These are phyloP conservation scores for Suillus tomentosus DNA, from an alignment of 768 basidiomycete genomes.

Conservation along the genomic window DNA sequence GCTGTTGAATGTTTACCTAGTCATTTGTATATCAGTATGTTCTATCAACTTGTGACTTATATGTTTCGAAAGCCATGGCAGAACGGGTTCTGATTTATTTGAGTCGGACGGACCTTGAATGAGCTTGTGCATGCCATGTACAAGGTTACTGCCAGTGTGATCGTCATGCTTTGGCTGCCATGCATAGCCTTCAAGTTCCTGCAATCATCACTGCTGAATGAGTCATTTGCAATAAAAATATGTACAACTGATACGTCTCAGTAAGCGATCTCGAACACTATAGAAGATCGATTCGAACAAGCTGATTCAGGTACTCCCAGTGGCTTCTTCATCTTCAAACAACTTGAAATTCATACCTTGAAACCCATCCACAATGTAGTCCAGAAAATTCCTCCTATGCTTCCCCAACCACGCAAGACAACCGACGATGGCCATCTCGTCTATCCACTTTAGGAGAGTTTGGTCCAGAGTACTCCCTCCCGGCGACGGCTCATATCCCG, in stretches of 20 bases:
- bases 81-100: too few species aligned
- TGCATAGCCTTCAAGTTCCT: too few species aligned
- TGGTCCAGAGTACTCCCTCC: not conserved
- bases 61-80: not conserved
- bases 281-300: not conserved
- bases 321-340: slow-evolving; percentile 7
- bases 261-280: not conserved
- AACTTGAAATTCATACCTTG: not conserved
- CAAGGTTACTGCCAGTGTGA: too few species aligned
- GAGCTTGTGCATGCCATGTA: too few species aligned
- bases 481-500: slow-evolving; percentile 1
- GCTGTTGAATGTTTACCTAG: not conserved
- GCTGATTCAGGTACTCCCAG: not conserved
- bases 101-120: too few species aligned
- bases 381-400: slow-evolving; percentile 11
- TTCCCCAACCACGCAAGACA: slow-evolving; percentile 13
- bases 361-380: not conserved
- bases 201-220: not conserved
- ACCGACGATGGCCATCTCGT: slow-evolving; percentile 14
- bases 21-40: not conserved
- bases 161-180: too few species aligned
- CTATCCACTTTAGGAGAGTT: not conserved
- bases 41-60: not conserved
- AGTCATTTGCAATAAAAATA: not conserved
- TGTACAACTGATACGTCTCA: not conserved